Conservation (phyloP, 495 filamentous ascomycete species). For the Lasiosphaeria miniovina region DNA sequence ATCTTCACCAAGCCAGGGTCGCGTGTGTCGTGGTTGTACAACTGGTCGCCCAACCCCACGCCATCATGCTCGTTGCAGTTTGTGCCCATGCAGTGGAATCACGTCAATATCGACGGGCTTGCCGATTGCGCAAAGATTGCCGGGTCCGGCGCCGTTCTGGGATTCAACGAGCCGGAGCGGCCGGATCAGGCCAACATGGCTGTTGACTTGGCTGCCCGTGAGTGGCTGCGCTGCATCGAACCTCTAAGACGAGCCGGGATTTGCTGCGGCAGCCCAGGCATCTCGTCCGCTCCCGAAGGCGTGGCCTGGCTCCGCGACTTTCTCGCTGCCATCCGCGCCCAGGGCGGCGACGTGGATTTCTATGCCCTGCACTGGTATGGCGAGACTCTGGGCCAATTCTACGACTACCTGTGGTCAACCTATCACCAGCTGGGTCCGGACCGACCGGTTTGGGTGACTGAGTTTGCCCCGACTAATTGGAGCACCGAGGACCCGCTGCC, state of each 20-base stretch:
- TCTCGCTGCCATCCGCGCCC: slow-evolving; percentile 9
- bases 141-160: slow-evolving; percentile 2
- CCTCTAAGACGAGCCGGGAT: slow-evolving; percentile 11
- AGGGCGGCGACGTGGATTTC: slow-evolving; percentile 21
- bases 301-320: slow-evolving; percentile 20
- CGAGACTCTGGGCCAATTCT: slow-evolving; percentile 21
- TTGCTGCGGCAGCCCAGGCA: slow-evolving; percentile 19
- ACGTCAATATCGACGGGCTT: slow-evolving; percentile 22
- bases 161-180: slow-evolving; percentile 26
- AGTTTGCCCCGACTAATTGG: slow-evolving; percentile 27
- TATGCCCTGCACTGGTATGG: slow-evolving; percentile 28
- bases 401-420: slow-evolving; percentile 25
- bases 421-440: slow-evolving; percentile 26
- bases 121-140: slow-evolving; percentile 2
- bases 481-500: slow-evolving; percentile 13
- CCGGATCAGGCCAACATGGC: slow-evolving; percentile 22
- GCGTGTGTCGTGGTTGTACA: slow-evolving; percentile 24
- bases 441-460: slow-evolving; percentile 22
- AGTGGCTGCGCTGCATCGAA: slow-evolving; percentile 21
- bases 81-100: slow-evolving; percentile 29
- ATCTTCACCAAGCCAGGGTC: slow-evolving; percentile 25
- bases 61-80: slow-evolving; percentile 20
- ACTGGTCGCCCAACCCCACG: slow-evolving; percentile 25
- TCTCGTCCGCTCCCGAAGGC: slow-evolving; percentile 22
- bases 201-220: slow-evolving; percentile 14